Conservation (phyloP, 2,329 filamentous ascomycete species). For the Xylariaceae sp. region DNA sequence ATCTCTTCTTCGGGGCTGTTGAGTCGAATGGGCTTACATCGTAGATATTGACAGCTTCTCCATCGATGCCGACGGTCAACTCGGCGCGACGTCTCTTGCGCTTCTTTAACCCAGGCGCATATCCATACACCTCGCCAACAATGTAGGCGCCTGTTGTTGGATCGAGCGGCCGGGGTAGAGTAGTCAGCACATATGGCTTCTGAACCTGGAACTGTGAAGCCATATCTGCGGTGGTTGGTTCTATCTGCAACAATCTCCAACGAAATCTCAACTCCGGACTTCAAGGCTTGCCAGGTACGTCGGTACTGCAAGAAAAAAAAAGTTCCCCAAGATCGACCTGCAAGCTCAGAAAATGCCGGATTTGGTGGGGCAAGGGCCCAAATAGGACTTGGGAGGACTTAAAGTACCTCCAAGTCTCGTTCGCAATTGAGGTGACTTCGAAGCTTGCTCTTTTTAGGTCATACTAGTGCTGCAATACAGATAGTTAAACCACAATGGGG, state of each 20-base stretch:
- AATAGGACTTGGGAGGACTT: too few relatives aligned
- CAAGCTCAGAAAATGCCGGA: slow-evolving; percentile 16
- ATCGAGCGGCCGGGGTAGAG: slow-evolving; percentile 54
- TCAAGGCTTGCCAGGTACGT: slow-evolving; percentile 1
- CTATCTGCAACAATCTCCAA: neutral
- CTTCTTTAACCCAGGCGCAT: slow-evolving; percentile 52
- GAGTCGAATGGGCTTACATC: slow-evolving; percentile 36
- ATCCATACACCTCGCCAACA: slow-evolving; percentile 57
- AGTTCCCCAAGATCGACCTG: slow-evolving; percentile 18
- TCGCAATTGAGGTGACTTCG: too few relatives aligned
- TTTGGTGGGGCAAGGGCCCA: slow-evolving; percentile 11
- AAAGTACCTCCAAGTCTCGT: too few relatives aligned
- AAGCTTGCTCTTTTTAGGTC: too few relatives aligned
- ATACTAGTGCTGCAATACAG: too few relatives aligned
- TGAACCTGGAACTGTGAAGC: slow-evolving; percentile 57
- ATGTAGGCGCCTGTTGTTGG: slow-evolving; percentile 44
- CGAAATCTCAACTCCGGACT: neutral
- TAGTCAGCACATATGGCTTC: slow-evolving; percentile 57
- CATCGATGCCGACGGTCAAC: slow-evolving; percentile 58
- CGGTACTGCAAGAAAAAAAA: slow-evolving; percentile 25
- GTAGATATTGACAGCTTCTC: slow-evolving; percentile 61
- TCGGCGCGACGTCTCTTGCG: slow-evolving; percentile 56
- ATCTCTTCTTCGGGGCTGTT: too few relatives aligned
- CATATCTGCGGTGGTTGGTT: slow-evolving; percentile 36
- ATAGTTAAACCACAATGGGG: too few relatives aligned